Conservation (phyloP, 345 rosid genomes). For the Conringia planisiliqua region DNA sequence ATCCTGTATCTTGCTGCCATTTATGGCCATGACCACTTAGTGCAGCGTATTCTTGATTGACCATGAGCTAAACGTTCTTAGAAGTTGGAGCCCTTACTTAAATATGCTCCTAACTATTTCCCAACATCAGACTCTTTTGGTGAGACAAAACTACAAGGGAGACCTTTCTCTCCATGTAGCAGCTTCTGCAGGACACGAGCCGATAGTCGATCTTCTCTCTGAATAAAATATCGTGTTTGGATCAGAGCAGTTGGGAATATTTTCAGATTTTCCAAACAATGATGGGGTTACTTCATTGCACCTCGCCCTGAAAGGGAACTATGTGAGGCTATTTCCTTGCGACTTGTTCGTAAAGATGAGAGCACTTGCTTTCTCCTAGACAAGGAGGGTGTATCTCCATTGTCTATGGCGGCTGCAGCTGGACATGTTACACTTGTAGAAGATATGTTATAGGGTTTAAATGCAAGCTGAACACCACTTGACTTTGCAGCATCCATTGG, state of each 20-base stretch:
- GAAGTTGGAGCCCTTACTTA: conserved; percentile 5
- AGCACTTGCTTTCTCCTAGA: conserved; percentile 13
- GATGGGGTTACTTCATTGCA: conserved; percentile 33
- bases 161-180: conserved; percentile 31
- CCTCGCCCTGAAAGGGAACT: conserved; percentile 13
- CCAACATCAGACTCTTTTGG: conserved; percentile 1
- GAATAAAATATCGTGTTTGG: neutral
- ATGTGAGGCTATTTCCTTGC: conserved; percentile 9
- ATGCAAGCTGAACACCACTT: conserved; percentile 18
- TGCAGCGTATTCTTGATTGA: conserved; percentile 10
- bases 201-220: neutral
- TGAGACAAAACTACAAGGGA: conserved; percentile 14
- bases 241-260: neutral
- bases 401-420: conserved; percentile 20
- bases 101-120: neutral
- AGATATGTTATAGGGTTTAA: neutral
- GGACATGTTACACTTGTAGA: conserved; percentile 6
- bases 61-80: conserved; percentile 16
- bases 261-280: conserved; percentile 11
- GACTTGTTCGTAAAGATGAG: conserved; percentile 3
- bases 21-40: conserved; percentile 9
- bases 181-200: conserved; percentile 8
- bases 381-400: conserved; percentile 14
- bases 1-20: conserved; percentile 17
- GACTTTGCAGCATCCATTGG: conserved; percentile 16